phyloP scores from a whole-genome alignment of 352 stramenopile species.

The Plasmopara muralis region DNA sequence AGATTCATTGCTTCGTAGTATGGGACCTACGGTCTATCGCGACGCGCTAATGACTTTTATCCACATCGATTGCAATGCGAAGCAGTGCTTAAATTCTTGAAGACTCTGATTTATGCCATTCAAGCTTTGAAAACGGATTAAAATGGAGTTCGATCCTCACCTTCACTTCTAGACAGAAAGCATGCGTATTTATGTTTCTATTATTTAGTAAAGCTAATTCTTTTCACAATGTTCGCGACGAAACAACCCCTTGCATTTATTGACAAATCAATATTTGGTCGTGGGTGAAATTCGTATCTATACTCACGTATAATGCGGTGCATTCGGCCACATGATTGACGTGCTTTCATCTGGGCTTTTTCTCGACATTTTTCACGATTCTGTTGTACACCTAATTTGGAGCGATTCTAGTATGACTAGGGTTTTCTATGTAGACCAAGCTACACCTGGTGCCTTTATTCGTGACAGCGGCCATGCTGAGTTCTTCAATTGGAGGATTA shows the following conservation, averaged over 20 bases:
- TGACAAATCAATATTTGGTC: neutral
- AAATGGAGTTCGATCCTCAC: neutral
- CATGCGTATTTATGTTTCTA: neutral
- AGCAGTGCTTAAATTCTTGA: neutral
- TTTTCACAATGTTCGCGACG: neutral
- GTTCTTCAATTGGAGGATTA: neutral
- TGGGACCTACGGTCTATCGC: constrained; percentile 6
- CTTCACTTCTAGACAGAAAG: neutral
- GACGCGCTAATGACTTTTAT: constrained; percentile 1
- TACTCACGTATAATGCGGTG: neutral
- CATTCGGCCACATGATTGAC: neutral
- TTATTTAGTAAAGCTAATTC: neutral
- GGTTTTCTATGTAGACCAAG: neutral
- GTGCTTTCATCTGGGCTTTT: neutral
- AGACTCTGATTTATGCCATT: neutral
- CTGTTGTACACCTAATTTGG: neutral
- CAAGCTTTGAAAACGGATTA: neutral
- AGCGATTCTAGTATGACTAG: neutral
- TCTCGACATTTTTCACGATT: neutral
- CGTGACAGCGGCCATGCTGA: neutral
- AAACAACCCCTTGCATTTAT: neutral
- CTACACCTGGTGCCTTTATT: neutral
- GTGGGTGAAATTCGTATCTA: neutral
- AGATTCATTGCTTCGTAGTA: constrained; percentile 2
- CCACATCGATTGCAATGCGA: neutral